Evolutionary conservation across 352 stramenopile genomes (phyloP), one percentile per base, ranked within the genome.

Genomic region (Phytopythium litorale): DNA sequence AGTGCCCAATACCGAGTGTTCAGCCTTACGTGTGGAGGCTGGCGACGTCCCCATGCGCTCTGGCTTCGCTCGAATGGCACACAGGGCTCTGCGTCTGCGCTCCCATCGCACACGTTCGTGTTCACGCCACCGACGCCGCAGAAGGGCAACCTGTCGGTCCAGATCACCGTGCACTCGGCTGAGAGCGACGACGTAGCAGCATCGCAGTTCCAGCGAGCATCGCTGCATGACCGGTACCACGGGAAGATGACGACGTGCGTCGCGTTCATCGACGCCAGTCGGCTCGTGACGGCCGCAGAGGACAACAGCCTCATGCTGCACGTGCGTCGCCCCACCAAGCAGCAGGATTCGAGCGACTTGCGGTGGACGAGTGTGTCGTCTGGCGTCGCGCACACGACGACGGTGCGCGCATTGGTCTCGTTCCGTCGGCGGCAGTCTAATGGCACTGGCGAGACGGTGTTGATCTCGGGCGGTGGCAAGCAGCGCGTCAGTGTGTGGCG

Each of bases 231-330:
- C 37, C 73, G 81, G 32, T 81, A 80, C 51, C 87, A 96, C 25
- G 82, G 87, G 15, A 84, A 83, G 25, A 93, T 91, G 71, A 89
- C 78, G 19, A 91, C 73, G 43, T 90, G 81, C 57, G 78, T 84
- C 13, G 65, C 66, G 19, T 78, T 76, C 48, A 60, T 92, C 16
- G 73, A 70, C 49, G 42, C 32, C 19, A 63, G 79, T 15, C 72
- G 67, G 0, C 54, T 96, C 13, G 64, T 94, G 55, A 93, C 87
- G 3, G 83, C 85, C 13, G 75, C 76, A 28, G 87, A 96, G 57
- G 87, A 96, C 70, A 94, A 94, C 65, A 86, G 80, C 19, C 57
- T 96, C 35, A 91, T 91, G 65, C 69, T 96, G 9, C 82, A 94
- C 66, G 57, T 60, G 4, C 79, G 67, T 38, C 58, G 43, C 5